Evolutionary conservation across 2,329 filamentous ascomycete genomes (phyloP).

Genomic region (Ascochyta koolunga): DNA sequence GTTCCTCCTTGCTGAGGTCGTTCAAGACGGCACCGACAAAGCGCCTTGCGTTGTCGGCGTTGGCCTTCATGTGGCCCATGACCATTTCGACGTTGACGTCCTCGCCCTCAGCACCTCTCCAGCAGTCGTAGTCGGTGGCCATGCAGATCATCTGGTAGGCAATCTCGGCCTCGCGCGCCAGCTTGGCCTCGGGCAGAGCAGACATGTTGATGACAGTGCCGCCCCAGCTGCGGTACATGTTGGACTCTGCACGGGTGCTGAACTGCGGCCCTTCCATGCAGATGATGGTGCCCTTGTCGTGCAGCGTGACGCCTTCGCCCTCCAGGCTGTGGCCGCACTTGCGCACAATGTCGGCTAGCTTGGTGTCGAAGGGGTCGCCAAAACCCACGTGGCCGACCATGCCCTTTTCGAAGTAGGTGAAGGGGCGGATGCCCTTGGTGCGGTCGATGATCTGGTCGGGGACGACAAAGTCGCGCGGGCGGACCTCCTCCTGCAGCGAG

Average conservation of each 20-base stretch:
- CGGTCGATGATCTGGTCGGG: conserved; percentile 97
- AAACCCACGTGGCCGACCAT: conserved; percentile 95
- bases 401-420: conserved; percentile 93
- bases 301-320: conserved; percentile 83
- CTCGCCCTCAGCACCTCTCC: conserved; percentile 76
- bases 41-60: conserved; percentile 82
- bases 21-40: conserved; percentile 89
- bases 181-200: conserved; percentile 90
- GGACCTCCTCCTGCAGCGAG: conserved; percentile 88
- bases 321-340: conserved; percentile 77
- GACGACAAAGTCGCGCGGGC: conserved; percentile 94
- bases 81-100: conserved; percentile 95
- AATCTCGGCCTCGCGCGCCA: conserved; percentile 94
- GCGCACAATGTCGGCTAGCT: conserved; percentile 76
- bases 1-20: conserved; percentile 78
- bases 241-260: conserved; percentile 91
- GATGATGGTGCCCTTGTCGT: conserved; percentile 82
- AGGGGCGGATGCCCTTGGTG: conserved; percentile 91
- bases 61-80: conserved; percentile 93
- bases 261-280: conserved; percentile 99
- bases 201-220: conserved; percentile 99
- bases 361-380: conserved; percentile 89
- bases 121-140: conserved; percentile 99
- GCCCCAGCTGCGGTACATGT: conserved; percentile 94
- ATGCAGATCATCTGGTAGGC: conserved; percentile 99